Evolutionary conservation across 2,329 filamentous ascomycete genomes (phyloP).

Genomic region (Dactylellina drechsleri): DNA sequence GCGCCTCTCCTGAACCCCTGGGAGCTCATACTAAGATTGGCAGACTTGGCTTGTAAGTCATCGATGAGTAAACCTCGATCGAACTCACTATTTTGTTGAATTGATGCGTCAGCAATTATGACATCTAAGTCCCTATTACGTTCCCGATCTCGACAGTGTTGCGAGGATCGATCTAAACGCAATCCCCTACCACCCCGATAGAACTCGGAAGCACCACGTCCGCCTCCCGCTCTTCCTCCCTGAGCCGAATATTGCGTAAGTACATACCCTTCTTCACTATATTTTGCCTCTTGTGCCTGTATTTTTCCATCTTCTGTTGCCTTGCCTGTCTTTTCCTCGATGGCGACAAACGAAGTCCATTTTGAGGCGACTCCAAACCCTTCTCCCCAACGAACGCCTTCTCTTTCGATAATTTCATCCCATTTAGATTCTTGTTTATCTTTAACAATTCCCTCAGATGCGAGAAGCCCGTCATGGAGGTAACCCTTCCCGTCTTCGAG

Average conservation of each 20-base stretch:
- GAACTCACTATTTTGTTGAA: too few relatives aligned
- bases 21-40: neutral
- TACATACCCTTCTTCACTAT: conserved; percentile 26
- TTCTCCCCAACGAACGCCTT: conserved; percentile 73
- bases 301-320: neutral
- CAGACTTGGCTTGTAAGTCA: neutral
- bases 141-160: neutral
- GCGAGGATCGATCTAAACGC: neutral
- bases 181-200: neutral
- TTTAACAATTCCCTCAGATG: conserved; percentile 64
- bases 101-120: neutral
- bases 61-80: neutral
- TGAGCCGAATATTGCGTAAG: neutral
- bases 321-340: conserved; percentile 64
- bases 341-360: conserved; percentile 78
- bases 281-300: neutral
- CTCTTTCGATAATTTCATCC: conserved; percentile 71
- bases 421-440: conserved; percentile 67
- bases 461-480: conserved; percentile 67
- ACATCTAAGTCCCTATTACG: too few relatives aligned
- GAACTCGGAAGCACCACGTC: too few relatives aligned
- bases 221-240: too few relatives aligned
- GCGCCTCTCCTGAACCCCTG: conserved; percentile 3
- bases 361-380: conserved; percentile 74
- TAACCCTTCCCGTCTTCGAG: conserved; percentile 77